Evolutionary conservation across 352 stramenopile species (phyloP).

Genomic region (Thalassiosira gravida): DNA sequence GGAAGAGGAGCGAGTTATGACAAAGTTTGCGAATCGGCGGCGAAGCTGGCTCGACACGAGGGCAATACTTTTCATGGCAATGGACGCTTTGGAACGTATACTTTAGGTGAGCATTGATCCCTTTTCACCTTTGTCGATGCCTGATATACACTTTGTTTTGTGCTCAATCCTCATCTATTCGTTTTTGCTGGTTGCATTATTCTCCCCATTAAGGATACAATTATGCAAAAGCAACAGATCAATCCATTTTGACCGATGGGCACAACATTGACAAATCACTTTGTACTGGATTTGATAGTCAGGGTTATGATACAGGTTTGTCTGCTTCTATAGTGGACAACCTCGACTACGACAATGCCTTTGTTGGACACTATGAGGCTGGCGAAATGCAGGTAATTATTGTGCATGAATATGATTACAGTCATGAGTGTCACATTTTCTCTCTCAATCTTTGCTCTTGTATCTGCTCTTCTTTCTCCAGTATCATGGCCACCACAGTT

Average conservation of each 20-base stretch:
- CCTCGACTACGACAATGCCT: slow-evolving; percentile 74
- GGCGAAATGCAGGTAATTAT: slow-evolving; percentile 44
- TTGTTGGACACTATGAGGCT: slow-evolving; percentile 73
- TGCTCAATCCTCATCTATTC: background rate
- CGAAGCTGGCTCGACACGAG: slow-evolving; percentile 52
- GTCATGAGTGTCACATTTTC: background rate
- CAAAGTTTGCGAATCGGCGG: slow-evolving; percentile 48
- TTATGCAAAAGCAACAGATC: slow-evolving; percentile 67
- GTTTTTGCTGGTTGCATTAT: too few species aligned
- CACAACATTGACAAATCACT: slow-evolving; percentile 52
- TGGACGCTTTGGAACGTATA: slow-evolving; percentile 61
- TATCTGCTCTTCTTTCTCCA: slow-evolving; percentile 17
- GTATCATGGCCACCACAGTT: slow-evolving; percentile 51
- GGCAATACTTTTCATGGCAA: slow-evolving; percentile 73
- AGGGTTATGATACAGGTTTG: slow-evolving; percentile 46
- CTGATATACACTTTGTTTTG: background rate
- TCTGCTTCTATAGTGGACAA: slow-evolving; percentile 58
- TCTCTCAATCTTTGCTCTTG: background rate
- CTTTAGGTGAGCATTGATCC: slow-evolving; percentile 17
- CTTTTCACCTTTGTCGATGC: background rate
- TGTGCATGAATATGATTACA: background rate
- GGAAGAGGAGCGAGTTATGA: slow-evolving; percentile 43
- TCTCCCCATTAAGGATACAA: too few species aligned
- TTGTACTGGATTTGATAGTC: slow-evolving; percentile 58
- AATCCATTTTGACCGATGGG: slow-evolving; percentile 53